Conservation (phyloP, 768 basidiomycete genomes). For the Suillus ampliporus region DNA sequence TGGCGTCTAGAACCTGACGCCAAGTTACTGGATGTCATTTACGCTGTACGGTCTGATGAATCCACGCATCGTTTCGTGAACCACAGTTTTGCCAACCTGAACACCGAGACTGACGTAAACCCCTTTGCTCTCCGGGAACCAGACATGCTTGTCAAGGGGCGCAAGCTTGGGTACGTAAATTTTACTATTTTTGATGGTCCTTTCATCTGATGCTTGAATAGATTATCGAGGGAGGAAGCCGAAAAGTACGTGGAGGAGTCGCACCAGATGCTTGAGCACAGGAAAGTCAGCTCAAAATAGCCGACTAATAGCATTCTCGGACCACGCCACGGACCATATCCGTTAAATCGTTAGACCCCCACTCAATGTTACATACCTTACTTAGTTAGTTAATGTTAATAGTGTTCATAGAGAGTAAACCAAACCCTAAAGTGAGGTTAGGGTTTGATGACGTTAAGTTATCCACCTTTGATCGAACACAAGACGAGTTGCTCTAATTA, state of each 20-base stretch:
- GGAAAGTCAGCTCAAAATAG: constrained; percentile 32
- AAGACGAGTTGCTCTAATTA: no score
- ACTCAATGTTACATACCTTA: neutral
- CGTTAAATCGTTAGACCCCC: constrained; percentile 10
- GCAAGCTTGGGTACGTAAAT: constrained; percentile 65
- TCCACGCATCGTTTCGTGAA: constrained; percentile 95
- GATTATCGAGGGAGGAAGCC: constrained; percentile 72
- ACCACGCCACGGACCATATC: constrained; percentile 10
- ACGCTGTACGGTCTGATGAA: constrained; percentile 93
- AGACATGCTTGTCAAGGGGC: constrained; percentile 83
- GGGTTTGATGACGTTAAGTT: constrained; percentile 29
- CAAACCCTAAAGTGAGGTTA: constrained; percentile 19
- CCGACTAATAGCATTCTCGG: constrained; percentile 18
- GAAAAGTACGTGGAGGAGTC: constrained; percentile 69
- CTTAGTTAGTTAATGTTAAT: neutral
- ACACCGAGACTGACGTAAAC: constrained; percentile 79
- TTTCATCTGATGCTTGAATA: constrained; percentile 29
- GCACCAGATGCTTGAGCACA: constrained; percentile 50
- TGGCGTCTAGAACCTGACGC: constrained; percentile 81
- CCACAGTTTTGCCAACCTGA: constrained; percentile 90
- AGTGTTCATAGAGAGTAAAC: neutral
- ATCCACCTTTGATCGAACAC: no score
- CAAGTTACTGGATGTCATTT: constrained; percentile 85
- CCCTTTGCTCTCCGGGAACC: constrained; percentile 91
- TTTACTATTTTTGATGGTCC: constrained; percentile 5